A percentile compares a stretch with the other conserved stretches of the same genome.
phyloP scores from a whole-genome alignment of 2,329 filamentous ascomycete species.

The Apiospora marii region DNA sequence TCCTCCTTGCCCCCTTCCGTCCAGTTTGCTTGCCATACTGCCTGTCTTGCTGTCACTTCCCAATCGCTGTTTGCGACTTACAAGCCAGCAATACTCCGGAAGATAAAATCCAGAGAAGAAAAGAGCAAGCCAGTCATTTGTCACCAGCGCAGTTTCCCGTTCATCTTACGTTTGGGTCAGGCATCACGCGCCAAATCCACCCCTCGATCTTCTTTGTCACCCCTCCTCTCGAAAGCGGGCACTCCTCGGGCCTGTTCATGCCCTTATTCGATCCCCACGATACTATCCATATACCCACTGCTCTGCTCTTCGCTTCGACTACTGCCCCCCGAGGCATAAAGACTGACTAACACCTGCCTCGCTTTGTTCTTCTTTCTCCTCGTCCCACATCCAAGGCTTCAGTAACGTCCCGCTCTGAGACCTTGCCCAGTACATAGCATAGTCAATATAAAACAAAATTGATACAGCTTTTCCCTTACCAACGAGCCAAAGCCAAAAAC shows the following conservation, averaged over 20 bases:
- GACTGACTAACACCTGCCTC: slow-evolving; percentile 14
- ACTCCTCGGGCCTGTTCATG: slow-evolving; percentile 10
- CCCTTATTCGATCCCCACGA: slow-evolving; percentile 19
- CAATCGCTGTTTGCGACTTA: not conserved
- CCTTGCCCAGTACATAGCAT: slow-evolving; percentile 54
- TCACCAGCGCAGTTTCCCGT: slow-evolving; percentile 9
- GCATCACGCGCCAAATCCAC: slow-evolving; percentile 15
- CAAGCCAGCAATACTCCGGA: not conserved
- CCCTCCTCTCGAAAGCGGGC: slow-evolving; percentile 22
- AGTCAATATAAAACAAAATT: slow-evolving; percentile 57
- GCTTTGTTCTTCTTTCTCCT: slow-evolving; percentile 34
- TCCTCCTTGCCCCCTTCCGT: not conserved
- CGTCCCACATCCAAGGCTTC: slow-evolving; percentile 24
- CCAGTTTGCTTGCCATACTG: not conserved
- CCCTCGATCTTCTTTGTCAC: slow-evolving; percentile 19
- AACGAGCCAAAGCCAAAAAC: slow-evolving; percentile 19
- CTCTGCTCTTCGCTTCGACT: slow-evolving; percentile 9
- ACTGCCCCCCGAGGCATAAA: slow-evolving; percentile 8
- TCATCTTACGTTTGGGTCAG: slow-evolving; percentile 9
- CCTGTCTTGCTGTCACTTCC: slow-evolving; percentile 4
- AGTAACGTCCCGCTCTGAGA: slow-evolving; percentile 24
- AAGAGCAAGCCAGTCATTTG: not conserved
- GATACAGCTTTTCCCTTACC: slow-evolving; percentile 36
- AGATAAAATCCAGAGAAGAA: not conserved
- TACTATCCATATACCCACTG: slow-evolving; percentile 18